Evolutionary conservation across 2,329 filamentous ascomycete species (phyloP).

Genomic region (Alternaria postmessia): DNA sequence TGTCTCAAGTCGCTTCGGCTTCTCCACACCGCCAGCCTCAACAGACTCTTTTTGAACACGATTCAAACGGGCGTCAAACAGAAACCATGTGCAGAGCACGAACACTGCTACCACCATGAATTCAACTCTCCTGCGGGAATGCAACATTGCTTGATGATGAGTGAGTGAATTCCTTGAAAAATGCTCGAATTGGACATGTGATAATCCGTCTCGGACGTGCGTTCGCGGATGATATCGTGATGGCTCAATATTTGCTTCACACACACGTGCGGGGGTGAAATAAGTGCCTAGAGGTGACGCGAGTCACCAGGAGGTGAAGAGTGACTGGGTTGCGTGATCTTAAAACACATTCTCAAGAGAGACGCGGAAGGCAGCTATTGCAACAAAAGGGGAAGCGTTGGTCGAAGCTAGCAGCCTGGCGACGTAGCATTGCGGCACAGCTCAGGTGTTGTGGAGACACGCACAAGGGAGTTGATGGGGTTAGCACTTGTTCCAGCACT

Average conservation of each 20-base stretch:
- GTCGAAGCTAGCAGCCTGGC: conserved; percentile 4
- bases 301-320: not conserved
- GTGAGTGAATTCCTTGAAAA: not conserved
- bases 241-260: conserved; percentile 4
- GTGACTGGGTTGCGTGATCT: not conserved
- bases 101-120: conserved; percentile 22
- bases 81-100: conserved; percentile 21
- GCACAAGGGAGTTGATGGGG: not conserved
- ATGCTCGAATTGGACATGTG: not conserved
- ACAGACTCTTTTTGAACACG: conserved; percentile 1
- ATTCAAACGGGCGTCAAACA: conserved; percentile 24
- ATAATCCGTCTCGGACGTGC: not conserved
- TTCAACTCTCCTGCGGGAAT: conserved; percentile 18
- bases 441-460: conserved; percentile 6
- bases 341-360: not conserved
- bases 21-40: conserved; percentile 9
- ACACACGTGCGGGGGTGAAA: conserved; percentile 10
- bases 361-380: not conserved
- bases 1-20: conserved; percentile 21
- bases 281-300: conserved; percentile 1
- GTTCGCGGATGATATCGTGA: conserved; percentile 8
- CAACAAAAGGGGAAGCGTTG: not conserved
- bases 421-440: conserved; percentile 22
- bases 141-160: conserved; percentile 19
- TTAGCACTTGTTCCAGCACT: not conserved